Percentiles rank a stretch among this genome's conserved stretches.
phyloP scores from a whole-genome alignment of 352 stramenopile species.

The Globisporangium cederbergense region DNA sequence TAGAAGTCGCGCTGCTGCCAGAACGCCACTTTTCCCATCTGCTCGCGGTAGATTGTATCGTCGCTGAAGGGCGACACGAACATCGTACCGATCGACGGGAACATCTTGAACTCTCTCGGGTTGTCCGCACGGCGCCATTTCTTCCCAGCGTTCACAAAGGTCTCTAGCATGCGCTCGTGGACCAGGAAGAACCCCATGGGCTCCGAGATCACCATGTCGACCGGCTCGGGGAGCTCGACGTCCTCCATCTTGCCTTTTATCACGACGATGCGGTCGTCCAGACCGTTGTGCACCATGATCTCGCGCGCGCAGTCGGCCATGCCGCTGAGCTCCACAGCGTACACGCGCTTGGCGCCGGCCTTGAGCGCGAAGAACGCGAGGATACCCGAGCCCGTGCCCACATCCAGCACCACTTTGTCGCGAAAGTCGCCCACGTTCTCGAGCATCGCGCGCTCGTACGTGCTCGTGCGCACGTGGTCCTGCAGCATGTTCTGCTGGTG shows the following conservation, averaged over 20 bases:
- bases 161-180: constrained; percentile 99
- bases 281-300: constrained; percentile 93
- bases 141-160: constrained; percentile 92
- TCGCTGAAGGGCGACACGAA: constrained; percentile 95
- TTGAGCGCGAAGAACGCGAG: constrained; percentile 98
- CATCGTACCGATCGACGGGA: constrained; percentile 97
- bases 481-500: constrained; percentile 99
- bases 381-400: constrained; percentile 99
- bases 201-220: constrained; percentile 99
- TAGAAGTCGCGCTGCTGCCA: constrained; percentile 97
- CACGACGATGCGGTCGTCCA: constrained; percentile 95
- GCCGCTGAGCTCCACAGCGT: constrained; percentile 95
- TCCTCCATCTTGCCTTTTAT: constrained; percentile 98
- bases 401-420: constrained; percentile 98
- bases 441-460: constrained; percentile 98
- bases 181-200: constrained; percentile 99
- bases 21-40: constrained; percentile 91
- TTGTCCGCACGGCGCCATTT: constrained; percentile 90
- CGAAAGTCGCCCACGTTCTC: constrained; percentile 94
- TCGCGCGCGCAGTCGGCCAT: constrained; percentile 96
- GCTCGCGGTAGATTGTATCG: constrained; percentile 91
- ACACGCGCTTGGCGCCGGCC: constrained; percentile 94
- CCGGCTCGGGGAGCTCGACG: constrained; percentile 92
- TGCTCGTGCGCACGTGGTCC: constrained; percentile 98
- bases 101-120: constrained; percentile 86